Evolutionary conservation across 495 filamentous ascomycete species (phyloP), one percentile per base, ranked within the genome.

Genomic region (Aspergillus diversus): DNA sequence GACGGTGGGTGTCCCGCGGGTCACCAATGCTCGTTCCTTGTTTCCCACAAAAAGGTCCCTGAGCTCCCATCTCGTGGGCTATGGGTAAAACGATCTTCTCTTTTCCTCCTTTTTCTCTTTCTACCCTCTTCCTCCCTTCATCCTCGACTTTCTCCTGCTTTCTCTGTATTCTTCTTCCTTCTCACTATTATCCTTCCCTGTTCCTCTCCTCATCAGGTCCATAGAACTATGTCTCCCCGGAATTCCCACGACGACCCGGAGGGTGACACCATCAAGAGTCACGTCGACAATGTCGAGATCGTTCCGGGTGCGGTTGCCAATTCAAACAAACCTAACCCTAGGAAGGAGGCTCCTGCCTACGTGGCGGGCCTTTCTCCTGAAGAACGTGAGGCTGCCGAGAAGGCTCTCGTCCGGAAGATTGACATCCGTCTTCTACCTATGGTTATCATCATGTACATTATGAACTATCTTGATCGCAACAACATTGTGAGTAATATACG

Each of bases 401-500:
- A 66, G 59, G 75, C 74, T 53, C 76, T 90, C 34, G 79, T 82
- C 55, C 77, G 84, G 56, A 91, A 89, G 70, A 88, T 91, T 33
- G 89, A 91, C 70, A 48, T 85, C 1, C 73, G 86, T 16, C 66
- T 81, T 7, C 71, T 92, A 62, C 89, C 89, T 11, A 84, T 86
- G 75, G 71, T 89, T 42, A 83, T 89, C 59, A 63, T 89, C 60
- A 89, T 90, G 86, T 92, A 93, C 69, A 90, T 93, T 65, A 74
- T 93, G 69, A 93, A 93, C 69, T 95, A 92, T 72, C 79, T 93
- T 61, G 91, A 93, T 72, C 82, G 91, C 64, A 86, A 86, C 66
- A 83, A 86, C 53, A 84, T 83, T 56, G 83, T 71, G 8, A 50
- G 75, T 49, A 59, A 64, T n/a, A 46, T 50, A 33, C 27, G 2